Percentiles rank a stretch among this genome's conserved stretches.
Conservation (phyloP, 2,329 filamentous ascomycete genomes). For the Fusarium newnesense region DNA sequence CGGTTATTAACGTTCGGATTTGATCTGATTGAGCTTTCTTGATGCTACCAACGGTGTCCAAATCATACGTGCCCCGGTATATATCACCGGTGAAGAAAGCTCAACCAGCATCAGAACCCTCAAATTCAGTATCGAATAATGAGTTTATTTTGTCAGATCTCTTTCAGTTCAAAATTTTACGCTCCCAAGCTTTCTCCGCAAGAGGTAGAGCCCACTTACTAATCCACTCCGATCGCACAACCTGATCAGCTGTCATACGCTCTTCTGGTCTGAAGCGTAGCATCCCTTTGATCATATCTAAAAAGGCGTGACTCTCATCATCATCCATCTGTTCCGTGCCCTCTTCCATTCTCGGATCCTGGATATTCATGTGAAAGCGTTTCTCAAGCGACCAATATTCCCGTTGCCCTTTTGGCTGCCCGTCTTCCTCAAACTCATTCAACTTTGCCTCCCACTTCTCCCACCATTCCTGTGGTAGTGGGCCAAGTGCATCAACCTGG, state of each 20-base stretch:
- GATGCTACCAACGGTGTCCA: neutral
- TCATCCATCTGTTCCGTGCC: neutral
- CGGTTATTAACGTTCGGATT: too few relatives aligned
- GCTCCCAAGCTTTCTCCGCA: neutral
- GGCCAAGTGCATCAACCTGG: fast-evolving
- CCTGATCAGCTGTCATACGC: neutral
- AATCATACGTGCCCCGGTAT: neutral
- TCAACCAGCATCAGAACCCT: neutral
- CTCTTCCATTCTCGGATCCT: neutral
- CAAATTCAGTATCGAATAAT: neutral
- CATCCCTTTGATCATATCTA: neutral
- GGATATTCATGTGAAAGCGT: neutral
- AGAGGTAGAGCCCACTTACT: neutral
- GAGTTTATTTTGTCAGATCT: neutral
- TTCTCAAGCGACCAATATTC: neutral
- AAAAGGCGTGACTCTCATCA: neutral
- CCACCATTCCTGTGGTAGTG: fast-evolving
- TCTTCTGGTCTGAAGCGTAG: neutral
- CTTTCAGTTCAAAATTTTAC: neutral
- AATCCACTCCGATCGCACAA: neutral
- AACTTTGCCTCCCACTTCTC: neutral
- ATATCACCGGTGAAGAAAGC: fast-evolving
- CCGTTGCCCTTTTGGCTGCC: neutral
- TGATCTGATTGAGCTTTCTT: neutral
- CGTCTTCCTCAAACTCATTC: neutral